These are phyloP conservation scores for Claviceps sorghi DNA, from an alignment of 2,329 filamentous ascomycete genomes.

Conservation along the genomic window DNA sequence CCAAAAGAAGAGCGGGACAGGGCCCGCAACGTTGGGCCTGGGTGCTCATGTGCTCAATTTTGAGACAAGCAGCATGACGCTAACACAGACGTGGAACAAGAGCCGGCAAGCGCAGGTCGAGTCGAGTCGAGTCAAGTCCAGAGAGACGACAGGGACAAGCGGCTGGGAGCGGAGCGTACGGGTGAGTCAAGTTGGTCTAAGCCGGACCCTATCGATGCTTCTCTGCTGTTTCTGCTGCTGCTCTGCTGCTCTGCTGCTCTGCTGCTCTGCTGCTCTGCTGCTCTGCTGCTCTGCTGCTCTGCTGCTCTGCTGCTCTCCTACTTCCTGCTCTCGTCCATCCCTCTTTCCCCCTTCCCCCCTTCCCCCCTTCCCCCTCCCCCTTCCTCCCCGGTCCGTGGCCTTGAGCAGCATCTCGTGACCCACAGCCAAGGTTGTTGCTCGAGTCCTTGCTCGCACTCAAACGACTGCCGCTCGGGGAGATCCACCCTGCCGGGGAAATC, in stretches of 20 bases:
- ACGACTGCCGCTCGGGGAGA: neutral
- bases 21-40: slow-evolving; percentile 26
- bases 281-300: neutral
- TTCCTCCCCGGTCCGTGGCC: neutral
- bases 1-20: slow-evolving; percentile 2
- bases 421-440: neutral
- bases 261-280: neutral
- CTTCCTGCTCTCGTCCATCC: neutral
- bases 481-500: neutral
- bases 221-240: neutral
- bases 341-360: neutral
- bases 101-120: slow-evolving; percentile 18
- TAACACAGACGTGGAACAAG: slow-evolving; percentile 11
- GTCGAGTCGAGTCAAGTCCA: slow-evolving; percentile 11
- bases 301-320: too few relatives aligned
- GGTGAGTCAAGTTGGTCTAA: neutral
- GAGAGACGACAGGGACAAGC: slow-evolving; percentile 4
- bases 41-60: slow-evolving; percentile 32
- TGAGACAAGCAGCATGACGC: slow-evolving; percentile 25
- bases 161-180: neutral
- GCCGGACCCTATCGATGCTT: neutral
- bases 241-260: too few relatives aligned
- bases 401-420: neutral
- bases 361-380: too few relatives aligned
- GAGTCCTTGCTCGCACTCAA: neutral